Percentiles rank a stretch among this genome's conserved stretches.
Evolutionary conservation across 306 rosid species (phyloP).

Genomic region (Vigna reflexopilosa): DNA sequence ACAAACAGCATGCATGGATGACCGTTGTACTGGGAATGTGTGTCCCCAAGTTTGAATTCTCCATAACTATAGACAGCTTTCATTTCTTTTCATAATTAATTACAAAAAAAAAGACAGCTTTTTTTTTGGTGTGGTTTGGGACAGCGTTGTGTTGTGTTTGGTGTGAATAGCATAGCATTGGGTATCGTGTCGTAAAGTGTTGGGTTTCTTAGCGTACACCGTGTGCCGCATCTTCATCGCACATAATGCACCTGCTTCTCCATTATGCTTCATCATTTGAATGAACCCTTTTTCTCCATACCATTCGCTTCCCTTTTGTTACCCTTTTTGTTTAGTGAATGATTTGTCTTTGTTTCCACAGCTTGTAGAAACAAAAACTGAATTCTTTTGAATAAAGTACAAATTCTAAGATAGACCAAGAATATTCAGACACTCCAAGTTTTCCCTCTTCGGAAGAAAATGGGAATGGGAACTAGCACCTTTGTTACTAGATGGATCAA

Average conservation of each 20-base stretch:
- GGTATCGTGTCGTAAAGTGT: conserved; percentile 59
- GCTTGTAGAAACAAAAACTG: background rate
- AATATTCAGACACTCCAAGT: conserved; percentile 36
- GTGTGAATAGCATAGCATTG: conserved; percentile 6
- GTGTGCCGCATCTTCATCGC: conserved; percentile 39
- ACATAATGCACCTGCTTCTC: conserved; percentile 42
- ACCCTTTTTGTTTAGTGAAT: too few species aligned
- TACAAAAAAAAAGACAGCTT: background rate
- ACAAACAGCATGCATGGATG: background rate
- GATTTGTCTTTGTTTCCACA: background rate
- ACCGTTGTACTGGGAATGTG: conserved; percentile 23
- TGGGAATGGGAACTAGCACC: conserved; percentile 93
- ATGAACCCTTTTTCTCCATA: background rate
- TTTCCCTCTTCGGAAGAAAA: conserved; percentile 43
- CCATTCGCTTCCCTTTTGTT: background rate
- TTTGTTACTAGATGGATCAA: conserved; percentile 95
- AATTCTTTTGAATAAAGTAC: background rate
- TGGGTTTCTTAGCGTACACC: conserved; percentile 37
- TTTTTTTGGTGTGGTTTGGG: background rate
- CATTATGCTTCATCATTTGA: background rate
- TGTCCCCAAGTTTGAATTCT: conserved; percentile 38
- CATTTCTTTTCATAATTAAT: background rate
- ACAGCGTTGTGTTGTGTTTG: conserved; percentile 12
- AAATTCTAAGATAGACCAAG: conserved; percentile 5
- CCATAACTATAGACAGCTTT: background rate